Conservation (phyloP, 495 filamentous ascomycete species). For the Staphylotrichum tortipilum region DNA sequence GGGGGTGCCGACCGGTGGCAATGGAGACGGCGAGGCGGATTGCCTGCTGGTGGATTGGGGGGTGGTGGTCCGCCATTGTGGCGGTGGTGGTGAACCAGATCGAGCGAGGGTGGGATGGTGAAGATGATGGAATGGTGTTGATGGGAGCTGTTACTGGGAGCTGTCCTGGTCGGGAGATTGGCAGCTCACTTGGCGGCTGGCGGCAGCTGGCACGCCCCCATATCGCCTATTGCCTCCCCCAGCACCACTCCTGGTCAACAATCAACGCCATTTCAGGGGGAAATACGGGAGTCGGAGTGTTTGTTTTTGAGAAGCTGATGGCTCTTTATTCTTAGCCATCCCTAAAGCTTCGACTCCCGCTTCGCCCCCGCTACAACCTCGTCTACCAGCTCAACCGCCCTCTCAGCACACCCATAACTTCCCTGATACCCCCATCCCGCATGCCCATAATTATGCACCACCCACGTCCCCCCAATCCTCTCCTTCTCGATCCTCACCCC, state of each 20-base stretch:
- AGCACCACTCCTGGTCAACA: too few relatives aligned
- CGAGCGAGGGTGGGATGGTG: too few relatives aligned
- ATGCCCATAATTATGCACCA: slow-evolving; percentile 96
- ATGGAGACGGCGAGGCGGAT: slow-evolving; percentile 25
- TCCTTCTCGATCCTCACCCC: slow-evolving; percentile 83
- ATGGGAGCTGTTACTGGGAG: slow-evolving; percentile 14
- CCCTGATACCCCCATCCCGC: slow-evolving; percentile 89
- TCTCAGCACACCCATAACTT: slow-evolving; percentile 72
- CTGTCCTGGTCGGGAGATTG: too few relatives aligned
- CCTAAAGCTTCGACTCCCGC: slow-evolving; percentile 11
- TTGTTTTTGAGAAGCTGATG: neutral
- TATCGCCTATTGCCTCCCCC: too few relatives aligned
- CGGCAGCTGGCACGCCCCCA: neutral
- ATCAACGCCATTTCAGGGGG: too few relatives aligned
- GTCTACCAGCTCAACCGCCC: slow-evolving; percentile 61
- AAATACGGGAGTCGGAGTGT: too few relatives aligned
- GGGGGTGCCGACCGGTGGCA: slow-evolving; percentile 31
- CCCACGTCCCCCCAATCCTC: slow-evolving; percentile 54
- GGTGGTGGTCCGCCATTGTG: slow-evolving; percentile 10
- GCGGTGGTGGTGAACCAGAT: neutral
- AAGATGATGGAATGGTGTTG: neutral
- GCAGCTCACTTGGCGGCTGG: neutral
- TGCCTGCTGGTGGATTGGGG: slow-evolving; percentile 8
- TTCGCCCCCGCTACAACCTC: slow-evolving; percentile 31
- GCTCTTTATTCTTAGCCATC: neutral